A percentile compares a stretch with the other conserved stretches of the same genome.
Conservation (phyloP, 2,329 filamentous ascomycete genomes). For the Sordariomycetes sp. region DNA sequence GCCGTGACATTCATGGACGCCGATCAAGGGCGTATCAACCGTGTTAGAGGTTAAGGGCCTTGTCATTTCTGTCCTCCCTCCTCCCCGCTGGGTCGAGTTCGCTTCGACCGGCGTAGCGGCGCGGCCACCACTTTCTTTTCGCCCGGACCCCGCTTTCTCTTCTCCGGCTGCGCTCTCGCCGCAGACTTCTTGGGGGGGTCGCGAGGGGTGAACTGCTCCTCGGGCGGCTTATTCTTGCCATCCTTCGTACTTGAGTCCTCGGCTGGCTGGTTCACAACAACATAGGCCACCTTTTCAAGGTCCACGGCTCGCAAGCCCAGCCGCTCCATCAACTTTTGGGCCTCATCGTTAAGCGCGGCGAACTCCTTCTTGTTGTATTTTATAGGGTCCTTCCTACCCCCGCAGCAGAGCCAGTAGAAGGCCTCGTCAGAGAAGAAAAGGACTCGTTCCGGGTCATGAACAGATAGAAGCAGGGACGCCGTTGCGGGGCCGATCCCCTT, state of each 20-base stretch:
- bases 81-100: background rate
- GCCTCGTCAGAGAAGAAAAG: conserved; percentile 77
- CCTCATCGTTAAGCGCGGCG: conserved; percentile 33
- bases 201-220: background rate
- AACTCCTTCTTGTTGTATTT: conserved; percentile 67
- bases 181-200: background rate
- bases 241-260: background rate
- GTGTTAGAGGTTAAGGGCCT: background rate
- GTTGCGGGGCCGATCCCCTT: conserved; percentile 72
- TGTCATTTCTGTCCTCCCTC: background rate
- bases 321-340: conserved; percentile 30
- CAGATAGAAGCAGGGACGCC: conserved; percentile 61
- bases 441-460: conserved; percentile 45
- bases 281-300: conserved; percentile 61
- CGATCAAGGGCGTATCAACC: background rate
- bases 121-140: background rate
- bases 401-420: conserved; percentile 59
- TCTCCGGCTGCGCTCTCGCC: background rate
- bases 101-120: conserved; percentile 1
- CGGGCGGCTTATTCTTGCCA: background rate
- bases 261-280: conserved; percentile 37
- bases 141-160: conserved; percentile 1
- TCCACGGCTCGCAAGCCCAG: conserved; percentile 48
- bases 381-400: conserved; percentile 38
- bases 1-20: background rate